Evolutionary conservation across 805 yeast genomes (phyloP), one percentile per base, ranked within the genome.

Genomic region (Zygosaccharomyces lentus): DNA sequence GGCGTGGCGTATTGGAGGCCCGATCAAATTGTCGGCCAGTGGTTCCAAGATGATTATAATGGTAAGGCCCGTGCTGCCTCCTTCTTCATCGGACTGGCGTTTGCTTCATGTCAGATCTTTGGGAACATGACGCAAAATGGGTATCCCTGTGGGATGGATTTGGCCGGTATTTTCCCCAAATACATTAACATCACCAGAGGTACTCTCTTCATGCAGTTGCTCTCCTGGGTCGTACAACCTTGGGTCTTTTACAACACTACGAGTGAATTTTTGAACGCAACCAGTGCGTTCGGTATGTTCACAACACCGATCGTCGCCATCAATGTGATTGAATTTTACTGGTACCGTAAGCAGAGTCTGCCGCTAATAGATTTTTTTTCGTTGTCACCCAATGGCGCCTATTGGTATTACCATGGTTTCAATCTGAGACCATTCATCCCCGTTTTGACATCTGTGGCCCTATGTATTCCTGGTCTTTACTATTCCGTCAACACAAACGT

Each of bases 1-100:
- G 73, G 71, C 9, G 45, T 46, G 16, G 63, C 67, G 17, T 61
- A 60, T 47, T 71, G 74, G 73, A 48, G 61, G 9, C 76, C 76
- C 43, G 60, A 63, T 21, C 67, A 67, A 39, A 64, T 71, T 25
- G 60, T 67, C 41, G 49, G 58, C 27, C 61, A 63, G 55, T 73
- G 77, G 77, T 44, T 74, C 41, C 46, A 54, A 10, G 62, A 63
- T 37, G 54, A 61, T 43, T 70, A 69, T 44, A 48, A 64, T 6
- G 53, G 71, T 21, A 58, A 58, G 35, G 61, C 65, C 24, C 58
- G 76, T 46, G 72, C 72, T 16, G 75, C 70, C 8, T 61, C 68
- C n/a, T 71, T 71, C 58, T 70, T 71, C 51, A 56, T 64, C 13
- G 72, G 71, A 1, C 36, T 68, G 1, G 53, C 67, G 4, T 70